Percentiles rank a stretch among this genome's conserved stretches.
phyloP scores from a whole-genome alignment of 192 early-diverging fungal genomes.

The Coemansia sp. region DNA sequence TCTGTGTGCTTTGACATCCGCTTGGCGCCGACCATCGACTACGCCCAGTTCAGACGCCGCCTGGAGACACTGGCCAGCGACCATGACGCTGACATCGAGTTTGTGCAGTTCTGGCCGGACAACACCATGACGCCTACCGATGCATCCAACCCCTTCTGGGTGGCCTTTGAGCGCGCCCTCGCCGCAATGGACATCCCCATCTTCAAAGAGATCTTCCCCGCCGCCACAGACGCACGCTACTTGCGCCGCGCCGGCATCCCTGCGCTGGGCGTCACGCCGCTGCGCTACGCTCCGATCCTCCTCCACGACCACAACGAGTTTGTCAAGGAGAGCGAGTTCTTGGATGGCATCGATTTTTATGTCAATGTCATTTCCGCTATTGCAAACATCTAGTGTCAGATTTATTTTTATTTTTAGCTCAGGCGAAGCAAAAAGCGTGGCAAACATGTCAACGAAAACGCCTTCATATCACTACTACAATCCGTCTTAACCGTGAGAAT shows the following conservation, averaged over 20 bases:
- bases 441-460: background rate
- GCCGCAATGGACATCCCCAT: conserved; percentile 57
- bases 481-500: background rate
- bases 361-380: conserved; percentile 60
- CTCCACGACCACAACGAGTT: conserved; percentile 88
- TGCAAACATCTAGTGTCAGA: conserved; percentile 26
- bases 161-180: conserved; percentile 57
- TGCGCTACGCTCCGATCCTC: conserved; percentile 73
- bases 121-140: conserved; percentile 57
- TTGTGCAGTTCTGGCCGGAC: conserved; percentile 64
- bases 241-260: conserved; percentile 74
- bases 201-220: conserved; percentile 80
- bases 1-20: conserved; percentile 73
- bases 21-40: conserved; percentile 67
- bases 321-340: conserved; percentile 69
- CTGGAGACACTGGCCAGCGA: conserved; percentile 28
- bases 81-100: conserved; percentile 61
- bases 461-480: too few relatives aligned
- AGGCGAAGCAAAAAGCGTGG: background rate
- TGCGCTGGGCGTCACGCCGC: conserved; percentile 79
- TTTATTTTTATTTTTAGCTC: background rate
- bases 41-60: conserved; percentile 58
- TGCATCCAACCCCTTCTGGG: conserved; percentile 66
- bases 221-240: conserved; percentile 78
- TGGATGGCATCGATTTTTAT: conserved; percentile 78